Evolutionary conservation across 345 rosid species (phyloP).

Genomic region (Pelargonium nanum): DNA sequence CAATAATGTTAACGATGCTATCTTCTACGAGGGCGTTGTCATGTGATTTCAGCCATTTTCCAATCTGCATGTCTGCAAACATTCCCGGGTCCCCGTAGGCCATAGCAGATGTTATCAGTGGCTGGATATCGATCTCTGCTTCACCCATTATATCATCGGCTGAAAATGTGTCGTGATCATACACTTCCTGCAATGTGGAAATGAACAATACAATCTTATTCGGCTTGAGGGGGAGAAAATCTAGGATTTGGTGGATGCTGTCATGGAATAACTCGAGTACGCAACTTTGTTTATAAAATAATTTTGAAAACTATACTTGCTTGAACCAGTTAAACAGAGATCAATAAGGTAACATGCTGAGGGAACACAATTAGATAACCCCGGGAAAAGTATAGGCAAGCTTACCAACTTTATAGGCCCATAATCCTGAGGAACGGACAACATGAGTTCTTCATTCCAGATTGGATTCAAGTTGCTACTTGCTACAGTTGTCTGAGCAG

Average conservation of each 20-base stretch:
- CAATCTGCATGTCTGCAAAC: conserved; percentile 91
- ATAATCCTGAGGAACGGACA: conserved; percentile 54
- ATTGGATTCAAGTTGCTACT: conserved; percentile 69
- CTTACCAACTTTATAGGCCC: conserved; percentile 63
- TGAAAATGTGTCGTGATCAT: conserved; percentile 81
- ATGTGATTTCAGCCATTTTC: conserved; percentile 76
- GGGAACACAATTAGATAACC: no score
- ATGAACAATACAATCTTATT: no score
- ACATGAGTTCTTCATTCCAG: conserved; percentile 77
- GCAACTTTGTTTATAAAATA: no score
- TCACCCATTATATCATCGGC: conserved; percentile 99
- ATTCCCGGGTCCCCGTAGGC: conserved; percentile 79
- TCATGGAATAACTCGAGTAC: no score
- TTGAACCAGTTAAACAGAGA: no score
- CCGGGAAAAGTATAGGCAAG: not conserved
- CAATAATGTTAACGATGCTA: conserved; percentile 73
- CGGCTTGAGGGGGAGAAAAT: no score
- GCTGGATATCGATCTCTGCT: conserved; percentile 86
- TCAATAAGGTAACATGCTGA: no score
- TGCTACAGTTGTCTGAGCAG: conserved; percentile 38
- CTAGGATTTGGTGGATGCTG: no score
- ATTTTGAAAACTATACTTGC: no score
- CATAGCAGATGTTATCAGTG: conserved; percentile 81
- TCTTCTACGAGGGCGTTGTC: conserved; percentile 87
- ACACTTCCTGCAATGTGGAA: conserved; percentile 62